Base-by-base conservation (phyloP, 169 alveolate species). In the Plasmodium chabaudi region DNA sequence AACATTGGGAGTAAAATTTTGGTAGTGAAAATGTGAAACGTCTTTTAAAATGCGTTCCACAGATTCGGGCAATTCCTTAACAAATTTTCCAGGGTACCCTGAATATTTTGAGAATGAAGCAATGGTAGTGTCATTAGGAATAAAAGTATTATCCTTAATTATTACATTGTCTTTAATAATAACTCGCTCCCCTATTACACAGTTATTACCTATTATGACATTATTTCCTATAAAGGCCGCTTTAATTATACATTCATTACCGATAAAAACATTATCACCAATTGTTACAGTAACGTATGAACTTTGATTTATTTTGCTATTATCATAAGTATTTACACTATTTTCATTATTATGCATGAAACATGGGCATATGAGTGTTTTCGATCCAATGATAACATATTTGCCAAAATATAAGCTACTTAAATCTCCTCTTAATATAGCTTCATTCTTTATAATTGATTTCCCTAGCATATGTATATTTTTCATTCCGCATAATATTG, bases 121-220 rank as follows among this genome's bases (percentile, higher is more conserved):
- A 21, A 96, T 93, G 61, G 79, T 88, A 59, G 96, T 89, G 82
- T 96, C 98, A 60, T 96, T 93, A 5, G 95, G 94, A 53, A 96
- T 79, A 79, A 91, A 82, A 15, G 97, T 84, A 71, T 93, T 89
- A 72, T 96, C 97, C 59, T 89, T 79, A n/a, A 96, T 92, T 55
- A 82, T 89, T 56, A 93, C 94, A 79, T 94, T 93, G 82, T 93
- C 96, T 77, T 88, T 93, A 9, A 96, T 91, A n/a, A 87, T 91
- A 21, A 94, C 91, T 71, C 97, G 67, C 72, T 96, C 97, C 15
- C 97, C 91, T 72, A 96, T 88, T 0, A 94, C 90, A 60, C 97
- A 95, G 77, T 94, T 95, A 67, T 96, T 93, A 46, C 98, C 98
- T 69, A 96, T 94, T 64, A 91, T 72, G 12, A 96, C 97, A 88